These are phyloP conservation scores for Warburgia ugandensis DNA, from an alignment of 164 flowering plant genomes.

Conservation along the genomic window DNA sequence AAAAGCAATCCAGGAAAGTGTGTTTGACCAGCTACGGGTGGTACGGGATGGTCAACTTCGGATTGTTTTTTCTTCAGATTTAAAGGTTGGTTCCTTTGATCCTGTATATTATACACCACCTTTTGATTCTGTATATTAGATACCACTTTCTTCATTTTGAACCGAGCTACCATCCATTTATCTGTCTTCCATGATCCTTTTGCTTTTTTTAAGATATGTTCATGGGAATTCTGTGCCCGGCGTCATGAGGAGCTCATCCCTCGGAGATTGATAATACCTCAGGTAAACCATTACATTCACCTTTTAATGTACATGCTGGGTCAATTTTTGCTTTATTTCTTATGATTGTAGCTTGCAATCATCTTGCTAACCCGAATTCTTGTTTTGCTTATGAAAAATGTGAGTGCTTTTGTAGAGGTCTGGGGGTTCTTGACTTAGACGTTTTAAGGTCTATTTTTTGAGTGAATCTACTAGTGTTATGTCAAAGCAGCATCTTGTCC, in stretches of 20 bases:
- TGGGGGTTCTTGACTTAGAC: too few species aligned
- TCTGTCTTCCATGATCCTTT: too few species aligned
- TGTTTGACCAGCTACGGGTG: constrained; percentile 95
- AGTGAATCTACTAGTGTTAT: too few species aligned
- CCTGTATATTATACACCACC: background rate
- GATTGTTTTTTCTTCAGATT: constrained; percentile 83
- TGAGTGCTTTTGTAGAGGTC: too few species aligned
- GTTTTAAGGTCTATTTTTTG: too few species aligned
- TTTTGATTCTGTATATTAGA: too few species aligned
- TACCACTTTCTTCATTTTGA: background rate
- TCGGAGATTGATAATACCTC: constrained; percentile 75
- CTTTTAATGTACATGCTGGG: too few species aligned
- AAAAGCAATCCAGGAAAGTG: constrained; percentile 99
- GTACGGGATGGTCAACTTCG: constrained; percentile 99
- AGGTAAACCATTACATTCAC: constrained; percentile 36
- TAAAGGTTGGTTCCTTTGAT: constrained; percentile 48
- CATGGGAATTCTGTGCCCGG: constrained; percentile 99
- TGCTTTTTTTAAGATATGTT: constrained; percentile 57
- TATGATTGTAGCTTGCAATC: too few species aligned
- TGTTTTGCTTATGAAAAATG: too few species aligned
- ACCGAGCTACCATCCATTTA: background rate
- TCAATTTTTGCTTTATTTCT: too few species aligned
- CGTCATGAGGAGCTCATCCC: constrained; percentile 99
- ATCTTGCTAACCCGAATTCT: too few species aligned
- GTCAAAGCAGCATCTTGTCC: too few species aligned